A percentile compares a stretch with the other conserved stretches of the same genome.
These are phyloP conservation scores for Penicillium sp. DNA, from an alignment of 2,329 filamentous ascomycete species.

Conservation along the genomic window DNA sequence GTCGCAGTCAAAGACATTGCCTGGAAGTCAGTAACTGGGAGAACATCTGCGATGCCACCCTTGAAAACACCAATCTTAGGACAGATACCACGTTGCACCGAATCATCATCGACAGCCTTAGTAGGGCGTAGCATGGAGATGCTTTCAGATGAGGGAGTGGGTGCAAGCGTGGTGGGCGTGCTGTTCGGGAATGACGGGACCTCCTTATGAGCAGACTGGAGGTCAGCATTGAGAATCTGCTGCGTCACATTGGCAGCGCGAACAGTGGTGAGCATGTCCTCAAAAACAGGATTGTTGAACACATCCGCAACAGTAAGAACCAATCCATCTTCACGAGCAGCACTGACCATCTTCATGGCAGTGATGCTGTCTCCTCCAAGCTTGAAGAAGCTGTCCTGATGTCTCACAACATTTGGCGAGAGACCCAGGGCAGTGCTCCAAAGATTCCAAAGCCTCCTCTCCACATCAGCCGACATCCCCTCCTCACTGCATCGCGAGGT, in stretches of 20 bases:
- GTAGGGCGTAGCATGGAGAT: constrained; percentile 27
- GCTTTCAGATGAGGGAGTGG: constrained; percentile 23
- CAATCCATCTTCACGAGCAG: constrained; percentile 40
- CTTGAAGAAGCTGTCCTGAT: constrained; percentile 45
- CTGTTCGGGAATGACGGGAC: constrained; percentile 16
- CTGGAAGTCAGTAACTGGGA: constrained; percentile 56
- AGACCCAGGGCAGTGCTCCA: constrained; percentile 40
- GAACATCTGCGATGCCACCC: constrained; percentile 56
- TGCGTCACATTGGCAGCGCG: constrained; percentile 25
- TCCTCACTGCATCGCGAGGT: constrained; percentile 34
- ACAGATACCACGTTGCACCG: constrained; percentile 51
- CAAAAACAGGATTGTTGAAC: constrained; percentile 44
- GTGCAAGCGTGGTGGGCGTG: constrained; percentile 12
- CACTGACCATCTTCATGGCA: constrained; percentile 44
- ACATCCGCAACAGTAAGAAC: constrained; percentile 45
- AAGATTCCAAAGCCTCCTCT: constrained; percentile 38
- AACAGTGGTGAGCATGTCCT: constrained; percentile 38
- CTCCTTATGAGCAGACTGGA: constrained; percentile 19
- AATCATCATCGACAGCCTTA: constrained; percentile 31
- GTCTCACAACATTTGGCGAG: constrained; percentile 32
- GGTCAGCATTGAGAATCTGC: constrained; percentile 21
- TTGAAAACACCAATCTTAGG: constrained; percentile 53
- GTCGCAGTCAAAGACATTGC: constrained; percentile 38
- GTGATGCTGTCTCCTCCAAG: constrained; percentile 44
- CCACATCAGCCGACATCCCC: constrained; percentile 27